Conservation (phyloP, 257 asterid genomes). For the Solanum gracilifrons region DNA sequence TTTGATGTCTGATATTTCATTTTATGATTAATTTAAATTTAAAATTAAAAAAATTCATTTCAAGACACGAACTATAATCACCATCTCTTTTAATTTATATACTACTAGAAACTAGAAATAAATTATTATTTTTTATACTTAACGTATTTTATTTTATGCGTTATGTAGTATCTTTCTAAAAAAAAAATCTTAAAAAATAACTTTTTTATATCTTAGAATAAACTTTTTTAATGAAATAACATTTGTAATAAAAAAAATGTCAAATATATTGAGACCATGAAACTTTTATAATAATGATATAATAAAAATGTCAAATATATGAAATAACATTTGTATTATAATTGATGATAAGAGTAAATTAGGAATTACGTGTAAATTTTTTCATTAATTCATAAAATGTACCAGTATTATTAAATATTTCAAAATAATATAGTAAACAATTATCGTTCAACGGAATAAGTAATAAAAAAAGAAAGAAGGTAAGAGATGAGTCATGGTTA, state of each 20-base stretch:
- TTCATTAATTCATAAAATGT: too few species aligned
- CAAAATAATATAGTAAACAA: fast-evolving
- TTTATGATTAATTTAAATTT: neutral
- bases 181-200: too few species aligned
- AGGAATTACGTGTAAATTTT: too few species aligned
- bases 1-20: neutral
- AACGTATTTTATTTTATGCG: neutral
- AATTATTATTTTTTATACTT: neutral
- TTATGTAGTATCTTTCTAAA: neutral
- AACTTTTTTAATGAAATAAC: neutral
- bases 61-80: neutral
- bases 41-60: neutral
- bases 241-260: neutral
- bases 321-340: too few species aligned
- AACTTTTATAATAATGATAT: neutral
- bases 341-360: too few species aligned
- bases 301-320: too few species aligned
- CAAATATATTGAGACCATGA: neutral
- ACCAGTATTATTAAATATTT: too few species aligned
- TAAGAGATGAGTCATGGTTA: neutral
- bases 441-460: too few species aligned
- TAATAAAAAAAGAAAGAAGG: neutral
- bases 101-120: neutral
- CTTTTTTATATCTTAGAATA: too few species aligned
- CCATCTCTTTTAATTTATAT: neutral